Base-by-base conservation (phyloP, 257 asterid species). In the Galeopsis tetrahit region DNA sequence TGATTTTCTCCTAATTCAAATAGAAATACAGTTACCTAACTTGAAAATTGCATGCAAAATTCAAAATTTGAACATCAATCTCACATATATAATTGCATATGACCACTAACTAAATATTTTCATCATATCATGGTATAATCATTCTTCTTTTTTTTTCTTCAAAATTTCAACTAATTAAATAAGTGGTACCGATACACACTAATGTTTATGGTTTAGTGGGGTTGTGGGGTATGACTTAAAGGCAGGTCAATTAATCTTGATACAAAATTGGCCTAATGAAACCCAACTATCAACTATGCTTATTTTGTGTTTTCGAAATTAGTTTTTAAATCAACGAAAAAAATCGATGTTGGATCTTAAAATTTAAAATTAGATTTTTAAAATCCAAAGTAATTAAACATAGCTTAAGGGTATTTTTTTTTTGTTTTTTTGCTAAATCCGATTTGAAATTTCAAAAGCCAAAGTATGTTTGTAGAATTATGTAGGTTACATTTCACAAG, bases 41-140 rank as follows among this genome's bases (percentile, higher is more conserved):
- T 68, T 34, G 15, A 58, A 71, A 71, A 57, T 43, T 10, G 40
- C 49, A 65, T 10, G 48, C 17, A 66, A 48, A 67, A 5, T 71
- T 77, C 74, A 66, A 77, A 77, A 7, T 71, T 77, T 66, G 51
- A 77, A 71, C 67, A 51, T 33, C 79, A 62, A 35, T 42, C 78
- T 55, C 66, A 66, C 69, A 56, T 28, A 34, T 21, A 21, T 21
- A 21, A 21, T 21, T 21, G 72, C 77, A 62, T 8, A 70, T 66
- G 40, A 21, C 65, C 77, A 64, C 74, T 65, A 65, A 36, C 44
- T 55, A 60, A 31, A n/a, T 43, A 48, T 52, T 56, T 63, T 71
- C 64, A 62, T 69, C 80, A 42, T 57, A 70, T 71, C 51, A 63
- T 76, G 57, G 10, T 17, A 62, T 63, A 63, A 63, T 70, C 72